Conservation (phyloP, 2,329 filamentous ascomycete species). For the Ophiostoma ulmi region DNA sequence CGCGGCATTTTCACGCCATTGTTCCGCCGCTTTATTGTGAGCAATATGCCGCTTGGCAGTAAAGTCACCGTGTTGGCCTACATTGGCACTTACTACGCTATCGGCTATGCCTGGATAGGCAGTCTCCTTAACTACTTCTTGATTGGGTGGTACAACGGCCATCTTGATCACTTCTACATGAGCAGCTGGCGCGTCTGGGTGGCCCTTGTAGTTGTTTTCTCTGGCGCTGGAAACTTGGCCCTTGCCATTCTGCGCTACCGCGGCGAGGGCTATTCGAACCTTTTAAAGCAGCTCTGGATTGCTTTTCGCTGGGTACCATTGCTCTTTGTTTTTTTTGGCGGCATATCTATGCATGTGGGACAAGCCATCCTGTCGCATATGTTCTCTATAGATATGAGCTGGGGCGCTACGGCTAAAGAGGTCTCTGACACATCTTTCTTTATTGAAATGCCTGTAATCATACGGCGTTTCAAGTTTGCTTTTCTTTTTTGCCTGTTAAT, state of each 20-base stretch:
- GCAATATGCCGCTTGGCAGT: slow-evolving; percentile 67
- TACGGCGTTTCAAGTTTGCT: slow-evolving; percentile 72
- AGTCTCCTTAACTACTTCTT: slow-evolving; percentile 70
- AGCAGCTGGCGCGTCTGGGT: slow-evolving; percentile 77
- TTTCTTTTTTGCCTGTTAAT: slow-evolving; percentile 56
- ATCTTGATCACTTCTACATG: slow-evolving; percentile 74
- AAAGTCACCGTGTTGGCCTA: slow-evolving; percentile 73
- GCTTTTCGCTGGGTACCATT: slow-evolving; percentile 70
- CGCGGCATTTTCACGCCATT: slow-evolving; percentile 73
- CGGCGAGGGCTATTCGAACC: slow-evolving; percentile 45
- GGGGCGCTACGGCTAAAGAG: slow-evolving; percentile 82
- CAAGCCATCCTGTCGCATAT: slow-evolving; percentile 76
- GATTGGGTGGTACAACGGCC: slow-evolving; percentile 70
- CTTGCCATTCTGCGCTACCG: slow-evolving; percentile 70
- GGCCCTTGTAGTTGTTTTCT: slow-evolving; percentile 73
- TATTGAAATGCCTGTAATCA: slow-evolving; percentile 72
- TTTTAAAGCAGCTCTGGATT: slow-evolving; percentile 54
- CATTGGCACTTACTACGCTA: slow-evolving; percentile 75
- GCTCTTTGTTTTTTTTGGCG: slow-evolving; percentile 76
- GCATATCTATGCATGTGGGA: slow-evolving; percentile 72
- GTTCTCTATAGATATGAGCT: slow-evolving; percentile 79
- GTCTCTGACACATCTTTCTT: slow-evolving; percentile 77
- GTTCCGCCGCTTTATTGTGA: slow-evolving; percentile 68
- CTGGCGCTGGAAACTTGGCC: slow-evolving; percentile 66
- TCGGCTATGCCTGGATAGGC: slow-evolving; percentile 69